Base-by-base conservation (phyloP, 108 stramenopile species). In the Cyclotella choctawhatcheeana region DNA sequence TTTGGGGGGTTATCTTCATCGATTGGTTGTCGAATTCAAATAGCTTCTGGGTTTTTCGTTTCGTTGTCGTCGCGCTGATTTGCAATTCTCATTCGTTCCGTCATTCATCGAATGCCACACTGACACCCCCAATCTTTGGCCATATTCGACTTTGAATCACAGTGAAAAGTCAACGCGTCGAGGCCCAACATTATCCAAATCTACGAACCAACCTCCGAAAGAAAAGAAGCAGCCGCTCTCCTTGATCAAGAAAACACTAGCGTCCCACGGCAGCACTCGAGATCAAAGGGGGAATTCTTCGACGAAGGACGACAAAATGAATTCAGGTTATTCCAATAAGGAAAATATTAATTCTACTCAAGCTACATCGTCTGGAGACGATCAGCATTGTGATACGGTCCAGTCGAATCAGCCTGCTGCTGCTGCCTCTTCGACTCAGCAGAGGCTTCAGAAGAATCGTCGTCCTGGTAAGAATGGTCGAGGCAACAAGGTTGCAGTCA, bases 141-240 rank as follows among this genome's bases (percentile, higher is more conserved):
- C n/a, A 4, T n/a, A 48, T n/a, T n/a, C 47, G 8, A 48, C n/a
- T 48, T 45, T 43, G 10, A 20, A 56, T 45, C 43, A 44, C 47
- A 50, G 45, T n/a, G 30, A 51, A 16, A 27, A 34, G 47, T 48
- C 59, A 31, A 17, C 32, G 18, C 31, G 45, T 31, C 56, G 30
- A 45, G 20, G 24, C 13, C 17, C 6, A 5, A 20, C 17, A 0
- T 24, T 58, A n/a, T 44, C 40, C 5, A 18, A 43, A 29, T 16
- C 58, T 48, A 24, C 30, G 18, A 24, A 26, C 14, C 43, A 26
- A 13, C 47, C 33, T 24, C 47, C 69, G 7, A 59, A 60, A 50
- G 71, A 72, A 44, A 72, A 64, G 52, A 53, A 35, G 51, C 61
- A 63, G n/a, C 61, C 44, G 13, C n/a, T 29, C 1, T 32, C 44